These are phyloP conservation scores for Neofusicoccum umdonicola DNA, from an alignment of 2,329 filamentous ascomycete species.

Conservation along the genomic window DNA sequence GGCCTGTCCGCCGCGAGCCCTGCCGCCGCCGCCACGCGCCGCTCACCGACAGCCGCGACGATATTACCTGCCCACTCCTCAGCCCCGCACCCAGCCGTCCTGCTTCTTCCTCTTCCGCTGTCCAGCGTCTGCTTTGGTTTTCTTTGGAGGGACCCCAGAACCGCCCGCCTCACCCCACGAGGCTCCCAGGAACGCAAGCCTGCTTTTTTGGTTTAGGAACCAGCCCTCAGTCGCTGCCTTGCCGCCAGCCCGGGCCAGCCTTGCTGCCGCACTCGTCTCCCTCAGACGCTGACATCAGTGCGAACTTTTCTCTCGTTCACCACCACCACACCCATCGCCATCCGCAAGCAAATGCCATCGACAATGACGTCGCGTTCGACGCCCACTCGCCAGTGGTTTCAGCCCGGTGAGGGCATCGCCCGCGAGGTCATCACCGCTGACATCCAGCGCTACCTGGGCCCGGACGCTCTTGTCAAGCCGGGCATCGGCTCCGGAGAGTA, in stretches of 20 bases:
- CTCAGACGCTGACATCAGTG: slow-evolving; percentile 32
- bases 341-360: slow-evolving; percentile 22
- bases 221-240: not conserved
- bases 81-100: slow-evolving; percentile 7
- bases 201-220: not conserved
- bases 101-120: not conserved
- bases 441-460: slow-evolving; percentile 52
- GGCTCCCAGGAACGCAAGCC: slow-evolving; percentile 14
- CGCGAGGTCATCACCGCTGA: slow-evolving; percentile 53
- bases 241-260: not conserved
- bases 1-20: slow-evolving; percentile 11
- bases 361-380: slow-evolving; percentile 24
- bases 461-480: slow-evolving; percentile 50
- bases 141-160: slow-evolving; percentile 1
- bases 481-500: slow-evolving; percentile 45
- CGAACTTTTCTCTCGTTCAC: slow-evolving; percentile 29
- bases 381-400: slow-evolving; percentile 47
- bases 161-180: slow-evolving; percentile 12
- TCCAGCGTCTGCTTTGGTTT: not conserved
- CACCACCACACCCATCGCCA: slow-evolving; percentile 21
- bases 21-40: slow-evolving; percentile 9
- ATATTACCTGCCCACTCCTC: slow-evolving; percentile 15
- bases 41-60: slow-evolving; percentile 14
- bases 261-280: slow-evolving; percentile 33
- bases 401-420: slow-evolving; percentile 50